Conservation (phyloP, 2,329 filamentous ascomycete genomes). For the Cercospora brassicicola region DNA sequence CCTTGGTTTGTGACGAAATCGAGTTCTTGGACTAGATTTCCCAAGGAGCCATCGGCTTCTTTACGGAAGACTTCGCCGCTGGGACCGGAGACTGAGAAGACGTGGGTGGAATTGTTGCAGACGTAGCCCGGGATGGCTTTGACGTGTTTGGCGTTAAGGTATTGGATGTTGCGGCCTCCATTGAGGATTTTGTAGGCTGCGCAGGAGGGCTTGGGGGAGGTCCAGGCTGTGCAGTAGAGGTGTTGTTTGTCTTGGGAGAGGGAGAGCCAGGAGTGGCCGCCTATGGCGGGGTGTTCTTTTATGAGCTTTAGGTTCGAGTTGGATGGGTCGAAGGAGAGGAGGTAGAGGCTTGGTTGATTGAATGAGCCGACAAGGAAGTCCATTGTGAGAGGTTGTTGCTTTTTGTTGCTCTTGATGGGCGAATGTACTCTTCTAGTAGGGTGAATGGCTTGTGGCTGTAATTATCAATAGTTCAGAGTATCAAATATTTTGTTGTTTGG, state of each 20-base stretch:
- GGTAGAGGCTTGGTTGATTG: constrained; percentile 37
- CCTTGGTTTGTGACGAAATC: constrained; percentile 35
- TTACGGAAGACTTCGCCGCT: constrained; percentile 39
- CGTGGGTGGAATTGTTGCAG: constrained; percentile 33
- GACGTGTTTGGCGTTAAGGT: constrained; percentile 38
- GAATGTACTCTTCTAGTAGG: neutral
- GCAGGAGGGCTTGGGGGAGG: constrained; percentile 34
- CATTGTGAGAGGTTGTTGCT: constrained; percentile 26
- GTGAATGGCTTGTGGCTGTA: neutral
- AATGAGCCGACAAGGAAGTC: constrained; percentile 42
- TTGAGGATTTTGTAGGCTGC: constrained; percentile 35
- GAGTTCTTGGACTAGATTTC: constrained; percentile 37
- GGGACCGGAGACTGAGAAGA: constrained; percentile 39
- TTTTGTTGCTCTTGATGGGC: neutral
- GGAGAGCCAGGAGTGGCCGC: constrained; percentile 40
- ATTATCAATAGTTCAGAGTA: neutral
- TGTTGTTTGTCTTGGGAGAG: constrained; percentile 33
- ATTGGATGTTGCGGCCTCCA: constrained; percentile 30
- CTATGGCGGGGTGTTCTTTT: constrained; percentile 35
- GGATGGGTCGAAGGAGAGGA: constrained; percentile 35
- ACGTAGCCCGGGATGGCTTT: constrained; percentile 38
- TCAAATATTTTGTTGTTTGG: neutral
- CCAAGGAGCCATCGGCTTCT: constrained; percentile 34
- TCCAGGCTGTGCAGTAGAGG: constrained; percentile 42
- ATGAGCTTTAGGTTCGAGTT: constrained; percentile 28